These are phyloP conservation scores for Phanerochaete carnosa DNA, from an alignment of 768 basidiomycete genomes.

Conservation along the genomic window DNA sequence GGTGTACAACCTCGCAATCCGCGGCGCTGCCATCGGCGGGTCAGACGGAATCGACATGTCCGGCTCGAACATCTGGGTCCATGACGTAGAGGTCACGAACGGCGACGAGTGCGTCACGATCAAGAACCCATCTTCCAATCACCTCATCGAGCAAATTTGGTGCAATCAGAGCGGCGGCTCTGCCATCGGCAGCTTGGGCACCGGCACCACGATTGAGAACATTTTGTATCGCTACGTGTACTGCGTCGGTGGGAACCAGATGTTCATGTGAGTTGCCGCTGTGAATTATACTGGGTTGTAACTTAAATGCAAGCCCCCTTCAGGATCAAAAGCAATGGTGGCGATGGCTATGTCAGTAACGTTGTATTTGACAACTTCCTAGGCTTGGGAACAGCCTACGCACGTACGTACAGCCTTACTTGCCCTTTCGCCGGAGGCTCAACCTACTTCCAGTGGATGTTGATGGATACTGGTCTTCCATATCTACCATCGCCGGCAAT, in stretches of 20 bases:
- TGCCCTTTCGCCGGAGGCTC: not conserved
- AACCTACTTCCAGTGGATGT: constrained; percentile 13
- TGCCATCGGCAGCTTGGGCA: constrained; percentile 26
- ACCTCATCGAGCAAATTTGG: constrained; percentile 29
- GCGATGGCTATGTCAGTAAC: constrained; percentile 24
- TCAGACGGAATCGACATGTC: constrained; percentile 29
- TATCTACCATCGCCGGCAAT: constrained; percentile 18
- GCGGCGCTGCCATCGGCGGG: constrained; percentile 26
- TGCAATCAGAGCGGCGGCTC: constrained; percentile 31
- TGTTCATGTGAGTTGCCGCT: constrained; percentile 19
- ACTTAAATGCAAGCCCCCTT: not conserved
- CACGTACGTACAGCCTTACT: not conserved
- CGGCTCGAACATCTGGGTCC: constrained; percentile 30
- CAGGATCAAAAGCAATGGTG: constrained; percentile 23
- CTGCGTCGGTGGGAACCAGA: constrained; percentile 28
- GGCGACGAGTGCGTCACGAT: constrained; percentile 32
- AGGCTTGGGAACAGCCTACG: constrained; percentile 25
- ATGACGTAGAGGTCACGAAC: constrained; percentile 30
- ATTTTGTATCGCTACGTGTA: constrained; percentile 27
- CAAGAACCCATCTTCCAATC: constrained; percentile 26
- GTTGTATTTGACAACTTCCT: constrained; percentile 28
- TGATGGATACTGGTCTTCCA: constrained; percentile 26
- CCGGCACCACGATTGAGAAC: constrained; percentile 24
- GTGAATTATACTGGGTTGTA: too few relatives aligned
- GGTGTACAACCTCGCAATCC: constrained; percentile 30